A percentile compares a stretch with the other conserved stretches of the same genome.
Evolutionary conservation across 345 rosid species (phyloP).

Genomic region (Populus deltoides): DNA sequence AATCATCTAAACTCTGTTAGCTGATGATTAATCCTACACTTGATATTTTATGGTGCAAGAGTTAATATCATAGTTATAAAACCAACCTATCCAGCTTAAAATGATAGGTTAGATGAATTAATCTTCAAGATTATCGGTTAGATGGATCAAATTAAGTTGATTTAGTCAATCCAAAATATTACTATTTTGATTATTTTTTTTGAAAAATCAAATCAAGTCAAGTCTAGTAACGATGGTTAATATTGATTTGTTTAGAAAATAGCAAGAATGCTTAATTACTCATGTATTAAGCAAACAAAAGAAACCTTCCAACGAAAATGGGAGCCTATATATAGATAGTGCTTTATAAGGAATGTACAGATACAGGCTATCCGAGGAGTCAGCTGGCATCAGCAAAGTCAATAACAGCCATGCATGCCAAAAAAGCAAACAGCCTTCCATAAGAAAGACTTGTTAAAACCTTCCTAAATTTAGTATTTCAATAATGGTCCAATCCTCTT

Average conservation of each 20-base stretch:
- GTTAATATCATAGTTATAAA: not conserved
- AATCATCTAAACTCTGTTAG: not conserved
- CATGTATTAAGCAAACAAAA: not conserved
- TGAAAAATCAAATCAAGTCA: no score
- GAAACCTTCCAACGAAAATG: not conserved
- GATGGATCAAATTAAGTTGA: no score
- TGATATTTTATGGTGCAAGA: not conserved
- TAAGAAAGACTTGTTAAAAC: slow-evolving; percentile 15
- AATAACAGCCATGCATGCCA: not conserved
- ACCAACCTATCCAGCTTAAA: no score
- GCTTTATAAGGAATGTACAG: not conserved
- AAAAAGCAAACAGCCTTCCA: not conserved
- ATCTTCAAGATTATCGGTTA: no score
- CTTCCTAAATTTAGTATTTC: slow-evolving; percentile 19
- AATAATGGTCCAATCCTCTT: not conserved
- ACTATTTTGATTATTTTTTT: no score
- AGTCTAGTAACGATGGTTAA: not conserved
- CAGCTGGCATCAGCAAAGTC: not conserved
- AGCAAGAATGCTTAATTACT: not conserved
- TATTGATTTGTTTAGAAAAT: not conserved
- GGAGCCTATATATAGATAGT: not conserved
- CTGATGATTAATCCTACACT: not conserved
- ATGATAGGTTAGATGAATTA: no score
- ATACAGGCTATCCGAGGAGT: not conserved
- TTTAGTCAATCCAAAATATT: no score